A percentile compares a stretch with the other conserved stretches of the same genome.
These are phyloP conservation scores for Xylariaceae sp. DNA, from an alignment of 2,329 filamentous ascomycete species.

Conservation along the genomic window DNA sequence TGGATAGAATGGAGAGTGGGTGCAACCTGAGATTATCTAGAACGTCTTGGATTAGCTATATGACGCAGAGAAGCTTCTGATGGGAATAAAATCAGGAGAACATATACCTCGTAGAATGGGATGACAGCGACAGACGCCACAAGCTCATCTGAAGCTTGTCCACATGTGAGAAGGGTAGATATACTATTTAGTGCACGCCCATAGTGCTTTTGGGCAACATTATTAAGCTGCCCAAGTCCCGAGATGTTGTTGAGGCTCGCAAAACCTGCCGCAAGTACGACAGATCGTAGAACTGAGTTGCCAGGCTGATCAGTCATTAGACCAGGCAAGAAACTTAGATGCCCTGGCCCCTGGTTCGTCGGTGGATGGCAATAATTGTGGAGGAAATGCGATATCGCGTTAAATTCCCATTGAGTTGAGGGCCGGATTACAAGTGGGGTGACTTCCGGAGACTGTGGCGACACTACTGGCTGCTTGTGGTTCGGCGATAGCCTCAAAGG, in stretches of 20 bases:
- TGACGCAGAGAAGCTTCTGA: neutral
- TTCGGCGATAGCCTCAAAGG: slow-evolving; percentile 3
- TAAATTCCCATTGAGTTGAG: slow-evolving; percentile 9
- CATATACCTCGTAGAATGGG: neutral
- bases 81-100: neutral
- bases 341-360: slow-evolving; percentile 6
- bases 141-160: slow-evolving; percentile 1
- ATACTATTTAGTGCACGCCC: slow-evolving; percentile 6
- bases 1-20: no score
- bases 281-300: slow-evolving; percentile 3
- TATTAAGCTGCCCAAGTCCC: slow-evolving; percentile 3
- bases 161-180: neutral
- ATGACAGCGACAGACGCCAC: slow-evolving; percentile 8
- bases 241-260: slow-evolving; percentile 12
- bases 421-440: slow-evolving; percentile 8
- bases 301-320: neutral
- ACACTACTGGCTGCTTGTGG: neutral
- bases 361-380: slow-evolving; percentile 8
- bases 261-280: slow-evolving; percentile 11
- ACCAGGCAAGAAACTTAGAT: slow-evolving; percentile 7
- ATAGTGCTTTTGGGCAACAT: slow-evolving; percentile 6
- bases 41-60: no score
- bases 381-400: slow-evolving; percentile 9
- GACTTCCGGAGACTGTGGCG: neutral
- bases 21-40: no score